Percentiles rank a stretch among this genome's conserved stretches.
Evolutionary conservation across 805 yeast genomes (phyloP).

Genomic region (Diddensiella santjacobensis): DNA sequence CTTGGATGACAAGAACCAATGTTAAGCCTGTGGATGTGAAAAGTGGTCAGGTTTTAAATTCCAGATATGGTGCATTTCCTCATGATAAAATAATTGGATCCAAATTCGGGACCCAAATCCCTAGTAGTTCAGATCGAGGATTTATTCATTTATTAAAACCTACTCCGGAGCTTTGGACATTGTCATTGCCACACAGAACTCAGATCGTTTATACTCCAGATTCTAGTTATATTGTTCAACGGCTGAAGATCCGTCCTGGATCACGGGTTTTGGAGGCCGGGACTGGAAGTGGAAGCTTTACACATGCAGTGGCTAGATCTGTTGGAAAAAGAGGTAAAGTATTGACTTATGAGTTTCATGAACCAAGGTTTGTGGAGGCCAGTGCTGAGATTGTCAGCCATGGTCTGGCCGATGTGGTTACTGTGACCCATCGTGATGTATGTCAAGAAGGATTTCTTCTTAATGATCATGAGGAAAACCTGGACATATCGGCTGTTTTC

Average conservation of each 20-base stretch:
- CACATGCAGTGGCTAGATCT: slow-evolving; percentile 87
- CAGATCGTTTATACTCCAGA: slow-evolving; percentile 97
- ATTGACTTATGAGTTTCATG: slow-evolving; percentile 89
- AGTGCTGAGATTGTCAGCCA: slow-evolving; percentile 70
- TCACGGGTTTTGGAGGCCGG: slow-evolving; percentile 92
- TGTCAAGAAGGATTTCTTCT: slow-evolving; percentile 80
- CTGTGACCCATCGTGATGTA: slow-evolving; percentile 85
- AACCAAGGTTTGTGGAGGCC: slow-evolving; percentile 78
- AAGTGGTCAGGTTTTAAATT: slow-evolving; percentile 61
- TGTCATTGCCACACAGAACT: slow-evolving; percentile 94
- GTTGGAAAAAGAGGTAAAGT: slow-evolving; percentile 58
- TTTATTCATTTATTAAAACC: slow-evolving; percentile 87
- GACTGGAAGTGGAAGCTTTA: slow-evolving; percentile 94
- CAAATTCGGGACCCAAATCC: slow-evolving; percentile 79
- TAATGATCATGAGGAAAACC: slow-evolving; percentile 28
- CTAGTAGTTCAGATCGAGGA: slow-evolving; percentile 62
- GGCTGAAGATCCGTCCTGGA: slow-evolving; percentile 70
- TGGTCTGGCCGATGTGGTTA: slow-evolving; percentile 58
- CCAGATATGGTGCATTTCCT: slow-evolving; percentile 87
- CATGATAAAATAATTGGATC: slow-evolving; percentile 79
- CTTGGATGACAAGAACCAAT: slow-evolving; percentile 76
- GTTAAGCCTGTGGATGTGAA: slow-evolving; percentile 63
- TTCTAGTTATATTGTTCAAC: slow-evolving; percentile 82
- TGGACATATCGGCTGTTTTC: slow-evolving; percentile 74
- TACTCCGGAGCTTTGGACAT: slow-evolving; percentile 92